Conservation (phyloP, 2,329 filamentous ascomycete genomes). For the Arthrobotrys sphaeroides region DNA sequence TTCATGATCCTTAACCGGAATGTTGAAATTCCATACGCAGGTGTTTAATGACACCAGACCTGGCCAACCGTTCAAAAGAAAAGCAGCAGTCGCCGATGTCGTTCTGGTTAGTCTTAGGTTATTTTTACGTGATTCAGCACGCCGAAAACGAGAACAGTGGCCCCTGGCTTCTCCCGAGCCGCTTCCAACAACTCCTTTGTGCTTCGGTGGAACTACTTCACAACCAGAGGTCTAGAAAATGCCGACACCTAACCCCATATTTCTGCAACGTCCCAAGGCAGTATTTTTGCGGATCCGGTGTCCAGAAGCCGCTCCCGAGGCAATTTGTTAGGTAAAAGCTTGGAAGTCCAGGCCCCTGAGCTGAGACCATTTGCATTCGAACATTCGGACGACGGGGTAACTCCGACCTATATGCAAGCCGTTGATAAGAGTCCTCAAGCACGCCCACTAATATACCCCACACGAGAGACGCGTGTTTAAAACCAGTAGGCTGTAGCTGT, state of each 20-base stretch:
- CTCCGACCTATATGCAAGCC: background rate
- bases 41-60: too few relatives aligned
- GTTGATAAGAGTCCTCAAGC: too few relatives aligned
- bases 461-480: background rate
- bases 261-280: background rate
- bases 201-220: background rate
- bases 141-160: constrained; percentile 10
- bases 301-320: background rate
- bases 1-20: constrained; percentile 14
- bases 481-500: too few relatives aligned
- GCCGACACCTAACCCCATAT: constrained; percentile 9
- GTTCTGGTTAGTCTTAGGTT: constrained; percentile 42
- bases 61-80: background rate
- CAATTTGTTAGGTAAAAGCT: background rate
- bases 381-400: background rate
- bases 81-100: constrained; percentile 37
- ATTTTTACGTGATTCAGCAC: constrained; percentile 52
- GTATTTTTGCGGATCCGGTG: background rate
- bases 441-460: background rate
- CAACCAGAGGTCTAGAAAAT: background rate
- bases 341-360: background rate
- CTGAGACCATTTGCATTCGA: background rate
- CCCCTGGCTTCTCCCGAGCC: background rate
- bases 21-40: constrained; percentile 16
- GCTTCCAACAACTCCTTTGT: constrained; percentile 4